Percentiles rank a stretch among this genome's conserved stretches.
These are phyloP conservation scores for Jaltomata sinuosa DNA, from an alignment of 257 asterid genomes.

Conservation along the genomic window DNA sequence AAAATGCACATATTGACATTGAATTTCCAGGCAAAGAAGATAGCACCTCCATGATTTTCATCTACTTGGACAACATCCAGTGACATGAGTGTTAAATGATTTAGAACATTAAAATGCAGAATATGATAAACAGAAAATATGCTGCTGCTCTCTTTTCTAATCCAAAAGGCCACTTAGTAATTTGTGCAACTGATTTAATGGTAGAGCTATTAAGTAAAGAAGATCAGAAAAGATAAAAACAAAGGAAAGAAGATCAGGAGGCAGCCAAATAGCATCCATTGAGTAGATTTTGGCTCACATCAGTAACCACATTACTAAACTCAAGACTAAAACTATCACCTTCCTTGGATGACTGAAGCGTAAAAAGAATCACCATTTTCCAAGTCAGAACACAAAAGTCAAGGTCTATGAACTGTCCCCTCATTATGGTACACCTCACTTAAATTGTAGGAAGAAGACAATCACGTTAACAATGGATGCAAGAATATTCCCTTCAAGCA, in stretches of 20 bases:
- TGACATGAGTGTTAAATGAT: neutral
- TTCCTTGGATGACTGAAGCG: neutral
- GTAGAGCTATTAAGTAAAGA: neutral
- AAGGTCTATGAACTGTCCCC: neutral
- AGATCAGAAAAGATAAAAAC: neutral
- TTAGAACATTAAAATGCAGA: neutral
- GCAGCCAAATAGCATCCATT: neutral
- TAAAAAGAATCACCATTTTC: neutral
- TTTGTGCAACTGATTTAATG: neutral
- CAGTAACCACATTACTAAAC: neutral
- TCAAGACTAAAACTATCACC: neutral
- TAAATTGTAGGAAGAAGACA: neutral
- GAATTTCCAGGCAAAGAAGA: neutral
- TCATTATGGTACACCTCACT: neutral
- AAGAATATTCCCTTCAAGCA: neutral
- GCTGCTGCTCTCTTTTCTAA: neutral
- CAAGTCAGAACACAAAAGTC: neutral
- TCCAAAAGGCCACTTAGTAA: neutral
- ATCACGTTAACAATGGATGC: neutral
- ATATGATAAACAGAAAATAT: neutral
- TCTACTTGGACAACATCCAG: neutral
- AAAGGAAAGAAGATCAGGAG: neutral
- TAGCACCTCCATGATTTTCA: neutral
- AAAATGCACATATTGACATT: neutral
- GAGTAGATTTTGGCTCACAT: neutral